Evolutionary conservation across 2,329 filamentous ascomycete genomes (phyloP).

Genomic region (Alternaria sp.): DNA sequence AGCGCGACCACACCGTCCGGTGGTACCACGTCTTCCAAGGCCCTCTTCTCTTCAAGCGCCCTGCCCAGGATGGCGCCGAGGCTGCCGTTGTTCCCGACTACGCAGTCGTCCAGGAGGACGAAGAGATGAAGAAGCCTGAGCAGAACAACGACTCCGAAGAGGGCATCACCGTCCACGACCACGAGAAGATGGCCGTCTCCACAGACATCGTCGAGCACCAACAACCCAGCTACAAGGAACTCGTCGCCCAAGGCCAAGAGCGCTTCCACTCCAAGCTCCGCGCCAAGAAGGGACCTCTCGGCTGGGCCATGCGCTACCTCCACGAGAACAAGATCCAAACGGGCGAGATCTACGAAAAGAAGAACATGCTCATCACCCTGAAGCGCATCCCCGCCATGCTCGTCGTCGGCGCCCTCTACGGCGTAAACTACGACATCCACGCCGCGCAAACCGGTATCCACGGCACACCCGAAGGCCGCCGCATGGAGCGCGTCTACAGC

Average conservation of each 20-base stretch:
- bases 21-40: constrained; percentile 69
- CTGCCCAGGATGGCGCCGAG: constrained; percentile 60
- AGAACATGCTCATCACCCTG: constrained; percentile 69
- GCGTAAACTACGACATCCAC: constrained; percentile 83
- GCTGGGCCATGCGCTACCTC: constrained; percentile 81
- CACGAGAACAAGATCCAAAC: constrained; percentile 75
- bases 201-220: constrained; percentile 58
- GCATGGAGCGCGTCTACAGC: constrained; percentile 73
- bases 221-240: constrained; percentile 66
- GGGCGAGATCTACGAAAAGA: constrained; percentile 74
- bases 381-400: constrained; percentile 74
- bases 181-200: constrained; percentile 34
- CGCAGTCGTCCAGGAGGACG: constrained; percentile 72
- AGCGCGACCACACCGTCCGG: constrained; percentile 69
- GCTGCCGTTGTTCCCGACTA: constrained; percentile 73
- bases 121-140: constrained; percentile 45
- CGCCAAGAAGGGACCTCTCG: constrained; percentile 70
- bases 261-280: constrained; percentile 69
- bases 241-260: constrained; percentile 63
- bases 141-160: constrained; percentile 40
- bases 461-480: constrained; percentile 74
- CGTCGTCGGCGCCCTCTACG: constrained; percentile 70
- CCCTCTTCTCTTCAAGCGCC: constrained; percentile 64
- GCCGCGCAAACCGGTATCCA: constrained; percentile 72
- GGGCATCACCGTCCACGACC: constrained; percentile 44